Base-by-base conservation (phyloP, 129 eudicot species). In the Tanacetum coccineum region DNA sequence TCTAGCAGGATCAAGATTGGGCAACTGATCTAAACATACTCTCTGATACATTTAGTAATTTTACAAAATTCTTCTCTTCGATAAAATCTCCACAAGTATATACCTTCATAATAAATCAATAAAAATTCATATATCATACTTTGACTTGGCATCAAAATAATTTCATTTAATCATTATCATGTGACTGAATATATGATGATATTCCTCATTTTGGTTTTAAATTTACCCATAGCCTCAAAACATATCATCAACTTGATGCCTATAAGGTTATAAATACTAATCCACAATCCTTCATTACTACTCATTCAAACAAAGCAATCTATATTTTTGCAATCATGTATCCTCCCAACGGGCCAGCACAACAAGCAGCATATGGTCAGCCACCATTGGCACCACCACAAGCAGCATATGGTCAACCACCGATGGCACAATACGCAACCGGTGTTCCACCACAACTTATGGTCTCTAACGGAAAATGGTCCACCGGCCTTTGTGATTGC, bases 401-500 rank as follows among this genome's bases (percentile, higher is more conserved):
- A 36, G 42, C 54, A 15, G 54, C 54, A 11, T 49, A 49, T 49
- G 54, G 54, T 15, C n/a, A 36, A 7, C 42, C 42, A 36, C 42
- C 42, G 0, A 36, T 36, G 42, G 9, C 64, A 15, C 67, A 57
- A 4, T 26, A 55, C 15, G 9, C 65, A 9, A 21, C 56, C 26
- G 66, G 70, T 8, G 28, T 60, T 11, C 79, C 81, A 14, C 10
- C 61, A 3, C 75, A 57, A 28, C 63, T 6, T 58, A 44, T 44
- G 82, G 0, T 6, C 71, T n/a, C 68, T 50, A 4, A 14, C 2
- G 64, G 70, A 14, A 70, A 68, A 14, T 84, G 88, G 85, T 87
- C 95, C 28, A 61, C 81, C 0, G 87, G 86, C 18, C 87, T 87
- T 19, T 87, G 75, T 59, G 95, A 68, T 60, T 84, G 97, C 67